A percentile compares a stretch with the other conserved stretches of the same genome.
phyloP scores from a whole-genome alignment of 1,139 yeast genomes.

The Sugiyamaella castrensis region DNA sequence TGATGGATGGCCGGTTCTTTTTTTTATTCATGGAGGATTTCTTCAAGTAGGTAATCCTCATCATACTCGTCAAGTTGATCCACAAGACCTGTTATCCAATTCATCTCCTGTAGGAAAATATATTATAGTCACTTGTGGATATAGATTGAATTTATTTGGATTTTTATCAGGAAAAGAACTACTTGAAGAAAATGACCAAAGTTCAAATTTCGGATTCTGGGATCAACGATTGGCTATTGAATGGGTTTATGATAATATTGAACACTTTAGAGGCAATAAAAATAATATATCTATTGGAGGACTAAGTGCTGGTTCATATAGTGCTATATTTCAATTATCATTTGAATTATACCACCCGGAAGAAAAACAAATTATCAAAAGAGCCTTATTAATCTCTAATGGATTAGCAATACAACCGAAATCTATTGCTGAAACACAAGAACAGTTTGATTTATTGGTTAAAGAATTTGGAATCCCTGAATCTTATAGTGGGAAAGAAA shows the following conservation, averaged over 20 bases:
- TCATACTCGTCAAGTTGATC: conserved; percentile 31
- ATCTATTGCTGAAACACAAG: conserved; percentile 35
- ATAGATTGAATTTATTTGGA: conserved; percentile 43
- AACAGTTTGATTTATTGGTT: conserved; percentile 40
- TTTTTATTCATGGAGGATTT: conserved; percentile 45
- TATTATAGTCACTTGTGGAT: conserved; percentile 43
- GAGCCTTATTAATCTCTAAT: conserved; percentile 39
- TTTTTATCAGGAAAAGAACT: conserved; percentile 38
- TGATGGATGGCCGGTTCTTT: conserved; percentile 43
- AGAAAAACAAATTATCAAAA: conserved; percentile 39
- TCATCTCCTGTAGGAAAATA: conserved; percentile 31
- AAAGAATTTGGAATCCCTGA: conserved; percentile 22
- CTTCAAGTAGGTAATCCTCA: conserved; percentile 41
- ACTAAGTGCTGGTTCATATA: conserved; percentile 39
- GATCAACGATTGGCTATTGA: conserved; percentile 39
- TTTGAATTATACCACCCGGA: conserved; percentile 41
- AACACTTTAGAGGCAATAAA: conserved; percentile 40
- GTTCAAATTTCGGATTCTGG: conserved; percentile 44
- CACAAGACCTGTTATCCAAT: conserved; percentile 29
- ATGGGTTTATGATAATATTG: conserved; percentile 37
- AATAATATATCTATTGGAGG: conserved; percentile 43
- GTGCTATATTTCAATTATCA: conserved; percentile 40
- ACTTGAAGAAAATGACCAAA: conserved; percentile 30
- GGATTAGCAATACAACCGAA: conserved; percentile 41
- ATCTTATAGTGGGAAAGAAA: conserved; percentile 21